Evolutionary conservation across 2,329 filamentous ascomycete genomes (phyloP), one percentile per base, ranked within the genome.

Genomic region (Coniochaeta sp.): DNA sequence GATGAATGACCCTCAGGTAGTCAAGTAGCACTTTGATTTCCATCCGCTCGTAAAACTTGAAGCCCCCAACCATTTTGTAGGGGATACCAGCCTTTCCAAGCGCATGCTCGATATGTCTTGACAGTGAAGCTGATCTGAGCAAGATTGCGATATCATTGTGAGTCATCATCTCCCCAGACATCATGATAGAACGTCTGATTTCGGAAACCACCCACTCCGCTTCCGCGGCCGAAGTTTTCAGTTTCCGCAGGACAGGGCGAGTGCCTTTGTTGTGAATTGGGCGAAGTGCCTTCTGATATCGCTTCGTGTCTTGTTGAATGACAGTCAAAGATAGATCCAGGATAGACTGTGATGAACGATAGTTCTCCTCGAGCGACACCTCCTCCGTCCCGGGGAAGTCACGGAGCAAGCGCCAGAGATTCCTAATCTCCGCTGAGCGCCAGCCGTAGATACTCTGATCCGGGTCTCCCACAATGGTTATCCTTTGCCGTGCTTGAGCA

Each of bases 361-460:
- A 99, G 68, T 98, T 99, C 68, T 97, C 90, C 70, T 97, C 90
- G 2, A 99, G 79, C 6, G 93, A 87, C 52, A 97, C 86, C 61
- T 95, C 89, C 5, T 91, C 82, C 0, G 92, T 95, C 28, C 89
- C 83, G 0, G 87, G 87, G 69, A 89, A 97, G 61, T 91, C 87
- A 47, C 79, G 78, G 58, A 91, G 83, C 79, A 99, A 87, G 2
- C 89, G 86, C 64, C 85, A 84, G 56, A 98, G 80, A 67, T 98
- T 99, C 70, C 89, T 89, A 66, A 93, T 91, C 72, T 99, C 93
- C 11, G 95, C 93, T 8, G 91, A 93, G 22, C 93, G 88, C 81
- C 96, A 99, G 22, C 93, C 91, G 71, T 98, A 99, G 61, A 99
- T 99, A 71, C 93, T 97, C 73, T 99, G 93, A 71, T 99, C 95